Conservation (phyloP, 2,329 filamentous ascomycete genomes). For the Colletotrichum navitas region DNA sequence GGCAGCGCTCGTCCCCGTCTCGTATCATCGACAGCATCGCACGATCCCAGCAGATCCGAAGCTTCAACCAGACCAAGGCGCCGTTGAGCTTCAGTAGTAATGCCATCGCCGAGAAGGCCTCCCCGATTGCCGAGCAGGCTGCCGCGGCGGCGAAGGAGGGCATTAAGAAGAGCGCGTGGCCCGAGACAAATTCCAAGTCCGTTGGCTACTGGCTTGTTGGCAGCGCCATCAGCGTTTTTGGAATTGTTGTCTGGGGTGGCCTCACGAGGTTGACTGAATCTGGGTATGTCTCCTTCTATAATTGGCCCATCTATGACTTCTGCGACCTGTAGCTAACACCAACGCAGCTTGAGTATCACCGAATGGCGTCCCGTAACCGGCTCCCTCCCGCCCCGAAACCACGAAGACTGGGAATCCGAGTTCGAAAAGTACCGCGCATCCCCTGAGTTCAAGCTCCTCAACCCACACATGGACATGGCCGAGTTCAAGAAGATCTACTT, state of each 20-base stretch:
- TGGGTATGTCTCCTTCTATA: conserved; percentile 69
- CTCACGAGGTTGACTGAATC: conserved; percentile 96
- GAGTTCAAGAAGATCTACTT: conserved; percentile 99
- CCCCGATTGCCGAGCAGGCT: conserved; percentile 27
- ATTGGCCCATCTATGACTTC: not conserved
- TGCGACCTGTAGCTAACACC: conserved; percentile 17
- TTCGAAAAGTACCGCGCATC: conserved; percentile 93
- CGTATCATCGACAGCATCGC: conserved; percentile 55
- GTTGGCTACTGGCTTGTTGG: conserved; percentile 95
- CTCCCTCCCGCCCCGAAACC: conserved; percentile 83
- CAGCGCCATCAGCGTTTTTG: conserved; percentile 93
- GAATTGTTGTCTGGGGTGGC: conserved; percentile 95
- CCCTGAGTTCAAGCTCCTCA: conserved; percentile 92
- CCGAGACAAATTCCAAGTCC: conserved; percentile 75
- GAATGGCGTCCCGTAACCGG: conserved; percentile 99
- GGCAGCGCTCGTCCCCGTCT: conserved; percentile 49
- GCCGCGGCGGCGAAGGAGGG: conserved; percentile 34
- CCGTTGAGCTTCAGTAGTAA: conserved; percentile 47
- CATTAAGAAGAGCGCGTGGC: conserved; percentile 58
- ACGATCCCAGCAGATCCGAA: conserved; percentile 50
- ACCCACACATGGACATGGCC: conserved; percentile 89
- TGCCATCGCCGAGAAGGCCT: conserved; percentile 25
- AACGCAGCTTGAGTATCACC: conserved; percentile 87
- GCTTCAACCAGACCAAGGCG: conserved; percentile 53
- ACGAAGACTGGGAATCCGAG: conserved; percentile 89